Conservation (phyloP, 345 rosid species). For the Brassica carinata region DNA sequence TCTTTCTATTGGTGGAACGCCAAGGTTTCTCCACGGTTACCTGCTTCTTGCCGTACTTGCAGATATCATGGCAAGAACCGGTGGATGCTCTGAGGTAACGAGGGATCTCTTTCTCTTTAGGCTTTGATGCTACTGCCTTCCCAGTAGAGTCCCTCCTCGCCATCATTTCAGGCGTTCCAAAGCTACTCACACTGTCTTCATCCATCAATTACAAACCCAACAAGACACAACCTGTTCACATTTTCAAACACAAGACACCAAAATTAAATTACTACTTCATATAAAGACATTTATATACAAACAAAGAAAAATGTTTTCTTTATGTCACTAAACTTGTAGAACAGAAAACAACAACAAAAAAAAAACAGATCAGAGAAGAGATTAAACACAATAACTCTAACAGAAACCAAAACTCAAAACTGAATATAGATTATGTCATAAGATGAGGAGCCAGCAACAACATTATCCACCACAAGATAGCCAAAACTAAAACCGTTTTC, state of each 20-base stretch:
- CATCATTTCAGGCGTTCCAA: constrained; percentile 42
- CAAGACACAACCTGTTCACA: constrained; percentile 25
- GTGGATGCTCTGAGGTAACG: constrained; percentile 80
- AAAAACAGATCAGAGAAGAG: constrained; percentile 19
- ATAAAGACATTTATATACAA: constrained; percentile 1
- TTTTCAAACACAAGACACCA: constrained; percentile 10
- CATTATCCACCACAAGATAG: constrained; percentile 14
- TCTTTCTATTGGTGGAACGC: constrained; percentile 46
- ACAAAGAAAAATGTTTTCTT: neutral
- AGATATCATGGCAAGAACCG: constrained; percentile 88
- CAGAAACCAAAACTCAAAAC: constrained; percentile 15
- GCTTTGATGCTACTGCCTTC: constrained; percentile 35
- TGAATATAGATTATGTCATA: constrained; percentile 19
- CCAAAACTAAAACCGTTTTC: neutral
- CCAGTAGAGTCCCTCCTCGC: constrained; percentile 47
- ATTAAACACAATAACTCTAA: constrained; percentile 19
- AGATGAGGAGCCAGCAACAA: constrained; percentile 7
- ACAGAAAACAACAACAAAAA: neutral
- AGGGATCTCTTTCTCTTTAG: constrained; percentile 55
- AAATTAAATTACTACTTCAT: constrained; percentile 13
- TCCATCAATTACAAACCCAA: constrained; percentile 44
- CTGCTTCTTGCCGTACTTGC: constrained; percentile 76
- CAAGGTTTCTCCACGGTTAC: constrained; percentile 52
- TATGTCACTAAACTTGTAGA: neutral
- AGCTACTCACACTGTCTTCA: constrained; percentile 37